Evolutionary conservation across 2,329 filamentous ascomycete species (phyloP), one percentile per base, ranked within the genome.

Genomic region (Shiraia sp.): DNA sequence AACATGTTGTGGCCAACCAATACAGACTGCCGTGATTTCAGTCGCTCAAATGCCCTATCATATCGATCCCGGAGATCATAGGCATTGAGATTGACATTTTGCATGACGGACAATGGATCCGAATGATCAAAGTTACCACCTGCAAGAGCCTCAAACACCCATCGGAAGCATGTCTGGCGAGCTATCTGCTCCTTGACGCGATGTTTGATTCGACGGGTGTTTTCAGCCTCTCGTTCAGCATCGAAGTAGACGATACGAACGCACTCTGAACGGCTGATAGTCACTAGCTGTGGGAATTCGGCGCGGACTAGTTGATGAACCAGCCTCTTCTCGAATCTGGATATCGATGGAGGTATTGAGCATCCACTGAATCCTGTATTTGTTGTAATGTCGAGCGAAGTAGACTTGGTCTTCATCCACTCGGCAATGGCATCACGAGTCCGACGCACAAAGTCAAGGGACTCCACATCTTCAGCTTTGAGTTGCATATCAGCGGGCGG

Each of bases 1-100:
- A 87, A 80, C 44, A 82, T 72, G 53, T 87, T 87, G 66, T 87
- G 83, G 0, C 83, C 82, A 3, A 87, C 74, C 0, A 87, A 54
- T 1, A 82, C 70, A 2, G 75, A 73, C 10, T 74, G 71, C 14
- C 72, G 75, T 14, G 65, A 59, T 30, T 70, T 72, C 10, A 85
- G 57, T 4, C 68, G 61, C 4, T 63, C 53, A 37, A 74, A 68
- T 0, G 71, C 70, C 13, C 69, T 65, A 24, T 69, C 51, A 33
- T 74, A 73, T 23, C 68, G 64, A 24, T 62, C 57, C 23, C 63
- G 68, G 44, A 66, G 58, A 28, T 67, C 57, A 13, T 66, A 42
- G 28, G 66, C 34, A 39, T 73, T 69, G 2, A 57, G 61, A 15
- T 66, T 68, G 26, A 68, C 68, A 40, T 65, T 63, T n/a, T 53